These are phyloP conservation scores for Rhodotorula kratochvilovae DNA, from an alignment of 768 basidiomycete genomes.

Conservation along the genomic window DNA sequence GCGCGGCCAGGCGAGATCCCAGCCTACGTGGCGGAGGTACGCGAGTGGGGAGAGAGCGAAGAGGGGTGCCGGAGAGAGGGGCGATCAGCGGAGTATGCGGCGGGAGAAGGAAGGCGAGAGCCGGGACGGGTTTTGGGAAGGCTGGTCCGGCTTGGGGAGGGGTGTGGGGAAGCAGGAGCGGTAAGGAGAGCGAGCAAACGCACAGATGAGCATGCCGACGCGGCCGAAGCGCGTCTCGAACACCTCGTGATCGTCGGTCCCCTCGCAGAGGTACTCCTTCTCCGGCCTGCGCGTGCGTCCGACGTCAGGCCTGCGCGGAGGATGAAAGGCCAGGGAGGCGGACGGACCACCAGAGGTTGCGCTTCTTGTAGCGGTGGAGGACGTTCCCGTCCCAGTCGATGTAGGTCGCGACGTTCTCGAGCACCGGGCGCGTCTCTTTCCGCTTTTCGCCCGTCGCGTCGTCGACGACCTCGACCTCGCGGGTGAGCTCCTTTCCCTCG, in stretches of 20 bases:
- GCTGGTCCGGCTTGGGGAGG: too few relatives aligned
- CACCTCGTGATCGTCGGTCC: slow-evolving; percentile 34
- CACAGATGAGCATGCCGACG: slow-evolving; percentile 39
- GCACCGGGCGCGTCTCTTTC: slow-evolving; percentile 12
- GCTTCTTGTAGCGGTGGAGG: slow-evolving; percentile 27
- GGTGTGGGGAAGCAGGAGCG: too few relatives aligned
- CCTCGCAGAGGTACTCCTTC: slow-evolving; percentile 37
- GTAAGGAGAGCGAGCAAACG: neutral
- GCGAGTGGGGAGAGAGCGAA: neutral
- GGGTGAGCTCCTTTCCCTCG: slow-evolving; percentile 1
- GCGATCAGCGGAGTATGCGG: too few relatives aligned
- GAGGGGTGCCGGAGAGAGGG: too few relatives aligned
- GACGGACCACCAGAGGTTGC: slow-evolving; percentile 11
- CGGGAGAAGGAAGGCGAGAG: too few relatives aligned
- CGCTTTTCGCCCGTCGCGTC: neutral
- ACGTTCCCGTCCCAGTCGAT: slow-evolving; percentile 34
- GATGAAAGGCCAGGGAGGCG: neutral
- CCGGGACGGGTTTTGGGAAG: too few relatives aligned
- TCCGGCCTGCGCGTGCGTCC: slow-evolving; percentile 37
- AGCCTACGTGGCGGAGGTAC: neutral
- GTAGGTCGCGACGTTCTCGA: slow-evolving; percentile 41
- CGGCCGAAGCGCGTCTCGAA: slow-evolving; percentile 39
- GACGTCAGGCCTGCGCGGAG: too few relatives aligned
- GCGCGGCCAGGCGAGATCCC: slow-evolving; percentile 27
- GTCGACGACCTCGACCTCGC: slow-evolving; percentile 1